Evolutionary conservation across 306 rosid species (phyloP), one percentile per base, ranked within the genome.

Genomic region (Glycine tomentella): DNA sequence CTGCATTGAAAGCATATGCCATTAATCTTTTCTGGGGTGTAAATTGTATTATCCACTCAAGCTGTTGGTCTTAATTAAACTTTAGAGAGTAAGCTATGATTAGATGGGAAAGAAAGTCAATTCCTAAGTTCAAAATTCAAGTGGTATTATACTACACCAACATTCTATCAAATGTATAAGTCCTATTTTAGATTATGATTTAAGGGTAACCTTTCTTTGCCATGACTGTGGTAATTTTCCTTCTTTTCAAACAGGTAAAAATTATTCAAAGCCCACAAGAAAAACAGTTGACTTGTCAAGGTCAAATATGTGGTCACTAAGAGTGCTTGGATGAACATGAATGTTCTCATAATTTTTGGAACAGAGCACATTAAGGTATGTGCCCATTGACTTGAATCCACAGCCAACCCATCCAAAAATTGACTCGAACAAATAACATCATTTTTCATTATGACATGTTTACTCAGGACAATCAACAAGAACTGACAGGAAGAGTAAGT

Each of bases 1-100:
- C 99, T 96, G 81, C 85, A 86, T 82, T 67, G 31, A n/a, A 63
- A 53, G 84, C 72, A 79, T 55, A 36, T 48, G 55, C 55, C 64
- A 78, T 88, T 81, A 86, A 46, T 62, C 51, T 56, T 73, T 65
- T 78, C 71, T 53, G 44, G 65, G 31, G 76, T 55, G 69, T 76
- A 71, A 75, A 79, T 76, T 71, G 25, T 45, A 53, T 15, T 59
- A 65, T 50, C n/a, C 38, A 53, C 20, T 51, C 55, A 33, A 64
- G 66, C 48, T 42, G 44, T 48, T 55, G 55, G 51, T 64, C 38
- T 65, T 11, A n/a, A n/a, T n/a, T n/a, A 8, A 55, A 48, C 11
- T 14, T 40, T 65, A 6, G 25, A 79, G 52, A 55, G 57, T 14
- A 55, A 70, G 59, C 72, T 13, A 66, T 34, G 3, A 66, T 72